Evolutionary conservation across 345 rosid species (phyloP), one percentile per base, ranked within the genome.

Genomic region (Linum usitatissimum): DNA sequence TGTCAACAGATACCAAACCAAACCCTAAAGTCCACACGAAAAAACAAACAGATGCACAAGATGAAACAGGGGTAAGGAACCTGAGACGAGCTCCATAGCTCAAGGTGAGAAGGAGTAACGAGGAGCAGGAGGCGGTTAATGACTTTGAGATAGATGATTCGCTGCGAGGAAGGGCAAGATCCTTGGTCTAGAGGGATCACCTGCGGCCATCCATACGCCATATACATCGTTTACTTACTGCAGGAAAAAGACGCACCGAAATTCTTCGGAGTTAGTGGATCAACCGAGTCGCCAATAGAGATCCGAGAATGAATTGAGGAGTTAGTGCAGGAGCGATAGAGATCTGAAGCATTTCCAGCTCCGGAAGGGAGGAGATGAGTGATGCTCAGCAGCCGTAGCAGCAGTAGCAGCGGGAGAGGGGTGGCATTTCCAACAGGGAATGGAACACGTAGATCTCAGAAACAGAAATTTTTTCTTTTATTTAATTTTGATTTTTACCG

Each of bases 151-250:
- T 77, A 93, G 39, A 93, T 75, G 73, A 86, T 72, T 59, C 73
- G 77, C 66, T 87, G 94, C 49, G 97, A 87, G 58, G 95, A 79
- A 6, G 89, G 86, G 69, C 84, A 84, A 1, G 63, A 65, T 36
- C 87, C 92, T 51, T 77, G 74, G 40, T 84, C 85, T 36, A 93
- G 72, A 18, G 92, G 92, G 61, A 93, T 87, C 78, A 93, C 96
- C 81, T 93, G 99, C 58, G 97, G 99, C 93, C 91, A 93, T 69
- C 99, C 99, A 53, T 90, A 93, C 34, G 94, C 88, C 97, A 87
- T 87, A 71, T 90, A 93, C 99, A 93, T 93, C 73, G 82, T 76
- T 61, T 12, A 65, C 34, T 57, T 19, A 0, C 18, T 19, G 5
- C 17, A 18, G 0, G 21, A 23, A 13, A 5, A 14, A 13, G 2